Conservation (phyloP, 768 basidiomycete species). For the Leccinum ochraceum region DNA sequence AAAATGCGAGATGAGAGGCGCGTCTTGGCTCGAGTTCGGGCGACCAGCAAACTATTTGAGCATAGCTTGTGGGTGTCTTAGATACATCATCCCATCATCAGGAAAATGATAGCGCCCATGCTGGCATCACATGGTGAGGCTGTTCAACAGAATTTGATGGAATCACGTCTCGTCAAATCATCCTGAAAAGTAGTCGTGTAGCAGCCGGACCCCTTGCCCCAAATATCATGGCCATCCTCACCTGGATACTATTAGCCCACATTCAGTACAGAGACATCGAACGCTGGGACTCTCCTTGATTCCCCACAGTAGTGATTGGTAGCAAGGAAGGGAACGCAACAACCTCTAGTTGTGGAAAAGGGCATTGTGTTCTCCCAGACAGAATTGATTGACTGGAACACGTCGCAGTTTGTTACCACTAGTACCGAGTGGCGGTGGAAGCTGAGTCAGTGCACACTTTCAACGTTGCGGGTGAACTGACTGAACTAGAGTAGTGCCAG, state of each 20-base stretch:
- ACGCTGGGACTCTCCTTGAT: background rate
- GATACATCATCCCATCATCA: background rate
- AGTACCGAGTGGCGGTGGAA: no score
- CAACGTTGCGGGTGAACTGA: no score
- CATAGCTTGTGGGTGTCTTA: background rate
- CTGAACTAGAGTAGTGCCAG: no score
- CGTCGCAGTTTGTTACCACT: background rate
- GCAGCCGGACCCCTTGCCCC: no score
- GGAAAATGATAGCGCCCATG: background rate
- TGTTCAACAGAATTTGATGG: background rate
- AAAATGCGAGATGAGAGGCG: slow-evolving; percentile 7
- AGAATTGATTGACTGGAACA: background rate
- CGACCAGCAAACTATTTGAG: background rate
- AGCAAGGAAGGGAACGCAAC: background rate
- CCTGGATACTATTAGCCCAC: background rate
- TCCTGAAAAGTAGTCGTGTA: background rate
- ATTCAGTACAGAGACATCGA: no score
- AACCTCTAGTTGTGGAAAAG: background rate
- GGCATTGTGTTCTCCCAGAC: background rate
- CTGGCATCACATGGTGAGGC: background rate
- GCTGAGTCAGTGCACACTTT: no score
- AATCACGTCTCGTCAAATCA: background rate
- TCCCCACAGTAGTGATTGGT: background rate
- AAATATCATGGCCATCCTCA: background rate
- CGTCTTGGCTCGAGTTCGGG: background rate